Conservation (phyloP, 306 rosid species). For the Ormosia emarginata region DNA sequence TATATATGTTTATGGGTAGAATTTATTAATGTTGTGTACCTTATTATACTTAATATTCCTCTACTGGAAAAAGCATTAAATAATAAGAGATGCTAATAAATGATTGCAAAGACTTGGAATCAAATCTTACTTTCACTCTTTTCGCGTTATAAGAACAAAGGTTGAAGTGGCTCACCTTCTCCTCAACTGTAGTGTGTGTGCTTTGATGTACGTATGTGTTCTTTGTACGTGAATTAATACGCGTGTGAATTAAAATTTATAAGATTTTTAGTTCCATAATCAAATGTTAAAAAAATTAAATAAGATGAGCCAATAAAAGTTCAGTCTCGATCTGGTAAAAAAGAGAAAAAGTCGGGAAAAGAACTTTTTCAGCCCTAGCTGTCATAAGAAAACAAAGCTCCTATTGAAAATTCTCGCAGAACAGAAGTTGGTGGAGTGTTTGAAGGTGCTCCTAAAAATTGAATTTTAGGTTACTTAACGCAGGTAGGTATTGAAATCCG, state of each 20-base stretch:
- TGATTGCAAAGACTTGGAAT: too few species aligned
- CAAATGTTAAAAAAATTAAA: too few species aligned
- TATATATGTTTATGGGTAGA: too few species aligned
- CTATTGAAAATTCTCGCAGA: background rate
- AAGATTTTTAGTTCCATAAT: too few species aligned
- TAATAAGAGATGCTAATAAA: background rate
- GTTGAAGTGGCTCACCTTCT: too few species aligned
- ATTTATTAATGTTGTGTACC: background rate
- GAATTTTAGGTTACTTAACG: slow-evolving; percentile 20
- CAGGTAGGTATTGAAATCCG: slow-evolving; percentile 16
- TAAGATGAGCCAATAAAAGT: background rate
- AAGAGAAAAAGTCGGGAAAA: too few species aligned
- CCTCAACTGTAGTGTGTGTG: too few species aligned
- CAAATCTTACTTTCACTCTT: too few species aligned
- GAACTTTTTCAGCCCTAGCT: background rate
- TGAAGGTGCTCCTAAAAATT: background rate
- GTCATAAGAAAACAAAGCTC: background rate
- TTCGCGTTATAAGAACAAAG: too few species aligned
- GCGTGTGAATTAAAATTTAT: too few species aligned
- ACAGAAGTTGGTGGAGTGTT: background rate
- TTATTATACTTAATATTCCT: background rate
- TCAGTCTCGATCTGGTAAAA: background rate
- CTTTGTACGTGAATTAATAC: too few species aligned
- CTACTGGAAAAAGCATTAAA: background rate
- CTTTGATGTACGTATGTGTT: too few species aligned